Evolutionary conservation across 148 eudicot species (phyloP).

Genomic region (Chenopodium suecicum): DNA sequence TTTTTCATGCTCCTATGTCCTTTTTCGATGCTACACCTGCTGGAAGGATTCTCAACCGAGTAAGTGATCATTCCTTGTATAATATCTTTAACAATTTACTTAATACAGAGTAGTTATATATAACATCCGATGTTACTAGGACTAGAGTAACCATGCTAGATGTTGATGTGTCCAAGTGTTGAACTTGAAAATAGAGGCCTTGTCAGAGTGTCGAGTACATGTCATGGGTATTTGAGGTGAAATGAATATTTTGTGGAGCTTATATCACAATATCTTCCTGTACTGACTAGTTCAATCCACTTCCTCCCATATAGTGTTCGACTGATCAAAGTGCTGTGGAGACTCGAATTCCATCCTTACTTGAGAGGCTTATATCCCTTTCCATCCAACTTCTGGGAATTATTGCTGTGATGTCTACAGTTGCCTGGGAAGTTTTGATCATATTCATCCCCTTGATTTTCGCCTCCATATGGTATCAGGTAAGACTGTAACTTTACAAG

Average conservation of each 20-base stretch:
- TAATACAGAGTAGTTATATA: no score
- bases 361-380: background rate
- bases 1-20: constrained; percentile 23
- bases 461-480: constrained; percentile 23
- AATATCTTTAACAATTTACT: no score
- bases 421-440: constrained; percentile 20
- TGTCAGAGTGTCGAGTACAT: no score
- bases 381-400: constrained; percentile 8
- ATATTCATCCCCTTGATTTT: constrained; percentile 20
- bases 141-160: no score
- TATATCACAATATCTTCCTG: no score
- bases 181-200: no score
- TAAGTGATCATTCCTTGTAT: background rate
- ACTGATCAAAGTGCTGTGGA: constrained; percentile 20
- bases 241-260: no score
- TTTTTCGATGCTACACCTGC: constrained; percentile 25
- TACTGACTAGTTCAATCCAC: background rate
- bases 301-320: constrained; percentile 11
- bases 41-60: constrained; percentile 26
- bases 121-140: no score
- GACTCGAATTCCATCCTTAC: background rate
- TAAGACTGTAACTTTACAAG: background rate
- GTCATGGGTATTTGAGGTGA: no score
- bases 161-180: no score
- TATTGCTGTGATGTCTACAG: constrained; percentile 12